Evolutionary conservation across 768 basidiomycete genomes (phyloP), one percentile per base, ranked within the genome.

Genomic region (Filobasidium wieringae): DNA sequence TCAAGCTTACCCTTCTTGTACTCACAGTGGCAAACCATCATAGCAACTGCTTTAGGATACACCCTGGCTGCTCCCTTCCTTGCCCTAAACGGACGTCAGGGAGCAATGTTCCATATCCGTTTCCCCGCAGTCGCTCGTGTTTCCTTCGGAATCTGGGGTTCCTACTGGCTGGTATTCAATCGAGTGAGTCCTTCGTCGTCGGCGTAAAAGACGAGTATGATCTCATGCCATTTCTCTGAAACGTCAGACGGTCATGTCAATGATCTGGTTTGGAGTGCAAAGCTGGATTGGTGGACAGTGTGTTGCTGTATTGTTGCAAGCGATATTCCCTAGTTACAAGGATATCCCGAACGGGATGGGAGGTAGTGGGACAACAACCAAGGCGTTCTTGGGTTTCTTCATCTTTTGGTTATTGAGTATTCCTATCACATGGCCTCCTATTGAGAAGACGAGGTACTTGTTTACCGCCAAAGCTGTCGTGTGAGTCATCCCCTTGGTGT

Each of bases 21-120:
- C 30, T 83, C 83, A 0, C 87, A 85, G 85, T 88, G 85, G 85
- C 84, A 87, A 69, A 83, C 87, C 15, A 86, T 87, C 84, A 78
- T 88, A 53, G 87, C 69, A 51, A 72, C 72, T 37, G 72, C 82
- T 77, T 45, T 85, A 77, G 69, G 80, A 68, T 77, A 77, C 64
- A 40, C 60, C 1, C 59, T 82, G 56, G 80, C 80, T 22, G 82
- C 84, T 1, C 82, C 82, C 0, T 84, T 91, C 74, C 79, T 89
- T 59, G 82, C 83, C 26, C 70, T 85, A 62, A 89, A 88, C 67
- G 87, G 85, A 26, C 80, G 84, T 27, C 84, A 84, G 4, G 86
- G 86, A 49, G 86, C 86, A 1, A 76, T 85, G 12, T 84, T 83
- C 67, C 86, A 88, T 55, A 74, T 86, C 68, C 85, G 83, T 27